phyloP scores from a whole-genome alignment of 768 basidiomycete species.

The Lactarius deliciosus region DNA sequence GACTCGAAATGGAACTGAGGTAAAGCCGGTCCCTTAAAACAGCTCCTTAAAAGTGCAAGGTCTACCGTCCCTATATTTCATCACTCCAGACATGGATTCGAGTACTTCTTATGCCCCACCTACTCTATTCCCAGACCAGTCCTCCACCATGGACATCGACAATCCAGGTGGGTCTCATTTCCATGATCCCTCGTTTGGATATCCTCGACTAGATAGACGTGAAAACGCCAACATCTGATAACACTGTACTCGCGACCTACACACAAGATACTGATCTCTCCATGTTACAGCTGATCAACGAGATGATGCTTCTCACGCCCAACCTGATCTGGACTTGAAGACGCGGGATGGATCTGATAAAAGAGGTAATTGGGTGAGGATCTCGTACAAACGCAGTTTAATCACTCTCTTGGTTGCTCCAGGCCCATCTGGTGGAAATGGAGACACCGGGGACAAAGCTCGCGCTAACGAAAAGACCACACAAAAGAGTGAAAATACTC shows the following conservation, averaged over 20 bases:
- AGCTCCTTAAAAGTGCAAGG: neutral
- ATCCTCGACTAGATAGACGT: neutral
- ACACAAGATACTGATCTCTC: neutral
- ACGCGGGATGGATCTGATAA: neutral
- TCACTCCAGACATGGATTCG: neutral
- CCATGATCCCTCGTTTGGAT: neutral
- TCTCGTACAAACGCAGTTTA: neutral
- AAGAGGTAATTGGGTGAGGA: neutral
- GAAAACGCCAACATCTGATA: neutral
- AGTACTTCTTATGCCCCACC: neutral
- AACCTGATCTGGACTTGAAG: neutral
- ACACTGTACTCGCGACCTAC: neutral
- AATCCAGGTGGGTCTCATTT: neutral
- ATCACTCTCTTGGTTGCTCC: neutral
- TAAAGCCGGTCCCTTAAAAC: neutral
- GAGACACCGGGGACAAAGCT: neutral
- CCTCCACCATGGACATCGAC: neutral
- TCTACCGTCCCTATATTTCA: neutral
- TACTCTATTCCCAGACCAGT: neutral
- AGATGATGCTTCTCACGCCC: neutral
- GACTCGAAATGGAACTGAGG: neutral
- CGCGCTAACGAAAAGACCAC: neutral
- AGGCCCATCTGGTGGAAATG: neutral
- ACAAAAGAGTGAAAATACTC: neutral
- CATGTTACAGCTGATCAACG: neutral